Base-by-base conservation (phyloP, 345 rosid species). In the Hibiscus tridactylites region DNA sequence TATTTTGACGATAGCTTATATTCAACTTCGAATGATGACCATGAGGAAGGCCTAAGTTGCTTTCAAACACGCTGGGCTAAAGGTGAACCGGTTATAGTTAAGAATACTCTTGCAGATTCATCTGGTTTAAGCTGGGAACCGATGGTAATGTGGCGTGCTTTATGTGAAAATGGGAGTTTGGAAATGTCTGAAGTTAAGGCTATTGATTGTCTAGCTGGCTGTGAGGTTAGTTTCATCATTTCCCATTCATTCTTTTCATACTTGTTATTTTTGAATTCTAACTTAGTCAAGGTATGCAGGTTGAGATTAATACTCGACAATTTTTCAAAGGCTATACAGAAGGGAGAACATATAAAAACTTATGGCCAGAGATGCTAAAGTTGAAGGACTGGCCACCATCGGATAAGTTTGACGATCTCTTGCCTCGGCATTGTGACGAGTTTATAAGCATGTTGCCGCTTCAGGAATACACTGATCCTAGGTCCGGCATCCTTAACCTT, bases 361-460 rank as follows among this genome's bases (percentile, higher is more conserved):
- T 83, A 47, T 94, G 98, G 98, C 98, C 97, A 7, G 86, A 84
- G 85, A 91, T 94, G 96, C 83, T 94, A 71, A 94, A 94, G 86
- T 85, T 94, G 9, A 94, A 94, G 75, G 98, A 94, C 75, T 94
- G 97, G 98, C 98, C 98, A 62, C 98, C 98, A 68, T 88, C 95
- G 0, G 87, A 94, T 77, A 88, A 84, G 71, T 91, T 94, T 72
- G 96, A 94, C 75, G 87, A 90, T 65, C 80, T 87, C 73, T 78
- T 94, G 80, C 98, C 97, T 6, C 93, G 97, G 71, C 97, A 94
- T 68, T 91, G 88, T 60, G 97, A 91, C 53, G 98, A 94, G 81
- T 91, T 90, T 66, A 83, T 91, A 52, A 81, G 86, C 44, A 90
- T 91, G 4, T 76, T 94, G 74, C 97, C 97, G 47, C 90, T 86